phyloP scores from a whole-genome alignment of 208 protist species.

The Trypanosoma platydactyli region DNA sequence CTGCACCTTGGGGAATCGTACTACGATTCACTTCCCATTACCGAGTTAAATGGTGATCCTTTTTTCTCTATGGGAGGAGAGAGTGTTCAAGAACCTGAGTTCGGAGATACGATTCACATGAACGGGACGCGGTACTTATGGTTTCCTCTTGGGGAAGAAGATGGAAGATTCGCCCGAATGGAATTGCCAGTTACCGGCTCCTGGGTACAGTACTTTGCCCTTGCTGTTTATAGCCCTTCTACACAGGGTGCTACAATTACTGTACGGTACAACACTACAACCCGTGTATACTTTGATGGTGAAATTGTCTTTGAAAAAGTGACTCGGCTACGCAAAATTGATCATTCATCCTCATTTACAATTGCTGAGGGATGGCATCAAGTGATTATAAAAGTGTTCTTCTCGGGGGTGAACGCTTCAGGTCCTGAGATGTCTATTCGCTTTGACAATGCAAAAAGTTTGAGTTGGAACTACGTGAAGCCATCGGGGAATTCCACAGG shows the following conservation, averaged over 20 bases:
- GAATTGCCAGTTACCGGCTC: background rate
- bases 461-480: slow-evolving; percentile 22
- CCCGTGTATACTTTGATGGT: slow-evolving; percentile 13
- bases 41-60: slow-evolving; percentile 3
- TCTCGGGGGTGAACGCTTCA: background rate
- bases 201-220: slow-evolving; percentile 17
- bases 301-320: slow-evolving; percentile 1
- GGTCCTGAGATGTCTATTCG: slow-evolving; percentile 15
- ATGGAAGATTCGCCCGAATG: slow-evolving; percentile 15
- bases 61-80: slow-evolving; percentile 13
- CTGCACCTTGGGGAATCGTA: slow-evolving; percentile 14
- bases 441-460: slow-evolving; percentile 16
- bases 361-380: slow-evolving; percentile 12
- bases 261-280: slow-evolving; percentile 6
- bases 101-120: slow-evolving; percentile 10
- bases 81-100: slow-evolving; percentile 8
- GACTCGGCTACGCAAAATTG: slow-evolving; percentile 4
- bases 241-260: slow-evolving; percentile 3
- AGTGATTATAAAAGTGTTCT: slow-evolving; percentile 9
- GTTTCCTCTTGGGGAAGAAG: slow-evolving; percentile 5
- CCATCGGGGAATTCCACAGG: background rate
- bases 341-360: slow-evolving; percentile 1
- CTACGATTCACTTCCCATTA: slow-evolving; percentile 8
- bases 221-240: slow-evolving; percentile 13
- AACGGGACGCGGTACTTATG: slow-evolving; percentile 6